Percentiles rank a stretch among this genome's conserved stretches.
Conservation (phyloP, 2,329 filamentous ascomycete species). For the Neopestalotiopsis rosae region DNA sequence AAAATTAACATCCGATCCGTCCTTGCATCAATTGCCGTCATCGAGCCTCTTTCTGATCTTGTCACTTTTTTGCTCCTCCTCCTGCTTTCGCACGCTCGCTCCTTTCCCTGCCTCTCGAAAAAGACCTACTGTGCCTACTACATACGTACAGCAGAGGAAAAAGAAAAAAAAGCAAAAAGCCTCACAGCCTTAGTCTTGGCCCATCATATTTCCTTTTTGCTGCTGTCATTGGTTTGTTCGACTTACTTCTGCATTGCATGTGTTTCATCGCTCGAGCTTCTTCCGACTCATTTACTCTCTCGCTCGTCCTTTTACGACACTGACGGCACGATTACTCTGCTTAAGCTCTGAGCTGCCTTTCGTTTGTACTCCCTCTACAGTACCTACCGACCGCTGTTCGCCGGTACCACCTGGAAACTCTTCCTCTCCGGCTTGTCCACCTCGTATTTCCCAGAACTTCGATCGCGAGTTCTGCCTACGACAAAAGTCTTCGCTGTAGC, state of each 20-base stretch:
- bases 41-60: conserved; percentile 5
- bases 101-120: conserved; percentile 8
- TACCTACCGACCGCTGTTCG: background rate
- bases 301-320: conserved; percentile 1
- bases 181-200: conserved; percentile 5
- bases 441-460: background rate
- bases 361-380: background rate
- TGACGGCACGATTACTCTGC: background rate
- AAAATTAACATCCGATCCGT: conserved; percentile 19
- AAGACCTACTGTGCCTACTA: background rate
- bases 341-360: background rate
- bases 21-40: conserved; percentile 5
- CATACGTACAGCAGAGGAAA: background rate
- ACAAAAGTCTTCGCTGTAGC: background rate
- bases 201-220: conserved; percentile 6
- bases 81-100: conserved; percentile 1
- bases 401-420: background rate
- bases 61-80: background rate
- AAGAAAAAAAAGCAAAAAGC: background rate
- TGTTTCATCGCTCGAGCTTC: conserved; percentile 12
- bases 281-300: conserved; percentile 5
- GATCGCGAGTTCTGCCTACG: conserved; percentile 2
- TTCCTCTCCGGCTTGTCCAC: background rate
- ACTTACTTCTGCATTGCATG: conserved; percentile 8
- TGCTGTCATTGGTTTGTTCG: conserved; percentile 9